Conservation (phyloP, 129 eudicot species). For the Flaveria linearis region DNA sequence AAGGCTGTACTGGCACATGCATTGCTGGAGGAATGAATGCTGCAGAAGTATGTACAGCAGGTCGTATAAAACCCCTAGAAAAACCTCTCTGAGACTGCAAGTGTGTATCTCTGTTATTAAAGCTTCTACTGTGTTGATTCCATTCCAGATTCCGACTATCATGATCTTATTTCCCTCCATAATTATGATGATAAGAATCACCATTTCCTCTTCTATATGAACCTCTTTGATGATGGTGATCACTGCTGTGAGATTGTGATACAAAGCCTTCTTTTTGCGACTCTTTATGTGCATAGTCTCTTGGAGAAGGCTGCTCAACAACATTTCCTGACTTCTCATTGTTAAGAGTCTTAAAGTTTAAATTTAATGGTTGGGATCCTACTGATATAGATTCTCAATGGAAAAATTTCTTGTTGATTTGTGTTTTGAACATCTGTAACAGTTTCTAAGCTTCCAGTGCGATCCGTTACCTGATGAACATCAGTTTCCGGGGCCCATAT, state of each 20-base stretch:
- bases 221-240: conserved; percentile 56
- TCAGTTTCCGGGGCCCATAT: too few species aligned
- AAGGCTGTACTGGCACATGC: too few species aligned
- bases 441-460: too few species aligned
- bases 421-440: too few species aligned
- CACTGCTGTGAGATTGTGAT: conserved; percentile 54
- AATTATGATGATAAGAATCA: conserved; percentile 57
- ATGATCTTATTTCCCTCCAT: conserved; percentile 75
- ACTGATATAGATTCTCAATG: too few species aligned
- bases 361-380: too few species aligned
- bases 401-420: too few species aligned
- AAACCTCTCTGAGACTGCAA: conserved; percentile 54
- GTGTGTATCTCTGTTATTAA: conserved; percentile 60
- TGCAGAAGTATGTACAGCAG: too few species aligned
- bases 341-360: too few species aligned
- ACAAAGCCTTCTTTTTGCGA: conserved; percentile 57
- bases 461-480: too few species aligned
- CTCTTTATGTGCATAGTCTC: conserved; percentile 52
- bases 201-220: conserved; percentile 61
- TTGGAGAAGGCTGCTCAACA: conserved; percentile 50
- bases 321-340: conserved; percentile 39
- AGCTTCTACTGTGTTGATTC: conserved; percentile 58
- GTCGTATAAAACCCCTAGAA: too few species aligned
- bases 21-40: too few species aligned
- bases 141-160: conserved; percentile 79